phyloP scores from a whole-genome alignment of 1,284 basidiomycete species.

The Wolfiporia cocos region DNA sequence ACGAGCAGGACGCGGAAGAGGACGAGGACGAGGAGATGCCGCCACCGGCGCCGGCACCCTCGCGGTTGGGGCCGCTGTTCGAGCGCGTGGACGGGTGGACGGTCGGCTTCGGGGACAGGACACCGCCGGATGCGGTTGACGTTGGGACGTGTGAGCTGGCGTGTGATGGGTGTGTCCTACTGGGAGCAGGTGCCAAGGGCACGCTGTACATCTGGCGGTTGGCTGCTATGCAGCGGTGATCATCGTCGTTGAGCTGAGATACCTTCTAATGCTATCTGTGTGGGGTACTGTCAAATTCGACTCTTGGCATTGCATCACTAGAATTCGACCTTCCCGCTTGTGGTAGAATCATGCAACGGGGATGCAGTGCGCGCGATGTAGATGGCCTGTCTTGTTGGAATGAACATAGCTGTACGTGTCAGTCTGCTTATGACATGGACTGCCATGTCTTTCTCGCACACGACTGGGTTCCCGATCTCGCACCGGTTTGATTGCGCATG shows the following conservation, averaged over 20 bases:
- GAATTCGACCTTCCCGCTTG: too few relatives aligned
- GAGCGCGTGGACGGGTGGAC: conserved; percentile 17
- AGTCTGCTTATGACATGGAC: too few relatives aligned
- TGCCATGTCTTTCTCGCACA: too few relatives aligned
- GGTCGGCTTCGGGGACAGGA: conserved; percentile 6
- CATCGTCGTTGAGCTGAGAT: too few relatives aligned
- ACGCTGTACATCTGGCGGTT: conserved; percentile 22
- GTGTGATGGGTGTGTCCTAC: conserved; percentile 16
- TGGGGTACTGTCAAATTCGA: too few relatives aligned
- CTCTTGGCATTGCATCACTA: too few relatives aligned
- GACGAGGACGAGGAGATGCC: not conserved
- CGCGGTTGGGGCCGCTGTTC: conserved; percentile 13
- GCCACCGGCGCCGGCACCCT: conserved; percentile 3
- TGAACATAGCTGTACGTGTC: too few relatives aligned
- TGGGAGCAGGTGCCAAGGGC: conserved; percentile 19
- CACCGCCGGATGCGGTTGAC: conserved; percentile 12
- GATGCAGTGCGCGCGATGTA: too few relatives aligned
- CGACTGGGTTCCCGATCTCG: conserved; percentile 3
- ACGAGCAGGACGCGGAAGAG: not conserved
- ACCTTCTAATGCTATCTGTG: too few relatives aligned
- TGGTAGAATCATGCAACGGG: too few relatives aligned
- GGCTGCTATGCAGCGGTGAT: too few relatives aligned
- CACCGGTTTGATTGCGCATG: conserved; percentile 3
- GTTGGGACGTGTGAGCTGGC: conserved; percentile 20
- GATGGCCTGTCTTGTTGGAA: too few relatives aligned